Percentiles rank a stretch among this genome's conserved stretches.
Evolutionary conservation across 2,329 filamentous ascomycete genomes (phyloP).

Genomic region (Fusarium sp.): DNA sequence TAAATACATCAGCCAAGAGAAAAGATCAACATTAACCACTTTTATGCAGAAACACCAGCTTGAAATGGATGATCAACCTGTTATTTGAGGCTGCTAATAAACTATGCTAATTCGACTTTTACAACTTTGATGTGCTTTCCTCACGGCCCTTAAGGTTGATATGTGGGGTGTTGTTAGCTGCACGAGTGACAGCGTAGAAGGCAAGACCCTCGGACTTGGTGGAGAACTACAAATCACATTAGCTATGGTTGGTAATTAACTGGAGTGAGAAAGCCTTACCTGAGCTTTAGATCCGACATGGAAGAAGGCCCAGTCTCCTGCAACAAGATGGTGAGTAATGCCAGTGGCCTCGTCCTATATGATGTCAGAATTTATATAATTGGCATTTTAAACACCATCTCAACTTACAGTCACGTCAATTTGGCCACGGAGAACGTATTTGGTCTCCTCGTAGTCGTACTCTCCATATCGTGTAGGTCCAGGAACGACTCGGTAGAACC

Average conservation of each 20-base stretch:
- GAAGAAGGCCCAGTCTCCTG: constrained; percentile 39
- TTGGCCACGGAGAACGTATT: constrained; percentile 35
- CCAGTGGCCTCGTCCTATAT: constrained; percentile 32
- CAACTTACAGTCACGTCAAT: constrained; percentile 24
- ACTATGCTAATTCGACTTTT: neutral
- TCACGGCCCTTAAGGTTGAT: constrained; percentile 4
- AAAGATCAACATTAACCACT: no score
- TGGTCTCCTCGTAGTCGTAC: constrained; percentile 37
- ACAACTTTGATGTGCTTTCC: constrained; percentile 10
- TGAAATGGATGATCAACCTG: no score
- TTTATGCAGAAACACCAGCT: no score
- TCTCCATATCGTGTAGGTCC: constrained; percentile 33
- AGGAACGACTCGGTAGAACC: constrained; percentile 34
- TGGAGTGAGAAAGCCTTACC: neutral
- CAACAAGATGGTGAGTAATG: constrained; percentile 35
- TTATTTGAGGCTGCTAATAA: neutral
- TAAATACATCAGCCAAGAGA: no score
- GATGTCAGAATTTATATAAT: neutral
- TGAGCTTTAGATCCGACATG: constrained; percentile 37
- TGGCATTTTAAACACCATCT: neutral
- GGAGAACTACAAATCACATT: constrained; percentile 13
- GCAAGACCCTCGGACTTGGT: constrained; percentile 25
- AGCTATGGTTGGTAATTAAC: fast-evolving
- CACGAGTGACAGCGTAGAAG: constrained; percentile 34
- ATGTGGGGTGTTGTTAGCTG: neutral